Evolutionary conservation across 139 green algal genomes (phyloP).

Genomic region (Coelastrella sp.): DNA sequence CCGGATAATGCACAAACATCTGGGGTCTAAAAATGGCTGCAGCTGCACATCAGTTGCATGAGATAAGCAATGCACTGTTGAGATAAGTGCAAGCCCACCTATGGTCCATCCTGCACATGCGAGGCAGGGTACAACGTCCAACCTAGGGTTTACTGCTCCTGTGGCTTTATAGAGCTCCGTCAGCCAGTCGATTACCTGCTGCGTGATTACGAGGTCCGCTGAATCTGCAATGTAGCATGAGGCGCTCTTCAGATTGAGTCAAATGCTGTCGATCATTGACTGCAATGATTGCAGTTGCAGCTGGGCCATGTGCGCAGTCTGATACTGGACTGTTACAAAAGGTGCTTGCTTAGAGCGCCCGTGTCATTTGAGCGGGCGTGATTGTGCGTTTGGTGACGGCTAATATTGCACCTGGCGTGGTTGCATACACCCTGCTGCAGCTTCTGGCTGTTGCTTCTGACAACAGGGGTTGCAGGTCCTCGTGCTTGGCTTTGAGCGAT

Average conservation of each 20-base stretch:
- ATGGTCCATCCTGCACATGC: constrained; percentile 36
- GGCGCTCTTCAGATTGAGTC: neutral
- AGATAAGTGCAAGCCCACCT: constrained; percentile 32
- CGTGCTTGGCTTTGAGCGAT: neutral
- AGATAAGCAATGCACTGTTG: neutral
- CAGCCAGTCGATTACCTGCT: constrained; percentile 42
- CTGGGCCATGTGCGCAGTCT: too few species aligned
- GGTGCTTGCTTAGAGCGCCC: neutral
- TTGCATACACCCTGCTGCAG: neutral
- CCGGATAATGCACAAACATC: too few species aligned
- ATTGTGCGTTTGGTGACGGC: too few species aligned
- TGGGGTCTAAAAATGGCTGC: too few species aligned
- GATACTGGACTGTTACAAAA: too few species aligned
- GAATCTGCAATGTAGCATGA: neutral
- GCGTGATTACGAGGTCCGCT: neutral
- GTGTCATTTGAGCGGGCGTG: too few species aligned
- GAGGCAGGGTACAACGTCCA: constrained; percentile 49
- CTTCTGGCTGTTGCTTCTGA: neutral
- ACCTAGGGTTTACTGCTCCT: constrained; percentile 10
- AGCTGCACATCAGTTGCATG: too few species aligned
- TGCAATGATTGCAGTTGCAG: too few species aligned
- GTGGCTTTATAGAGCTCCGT: constrained; percentile 41
- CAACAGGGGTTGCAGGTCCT: constrained; percentile 8
- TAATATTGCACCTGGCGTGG: neutral
- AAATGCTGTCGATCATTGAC: neutral